A percentile compares a stretch with the other conserved stretches of the same genome.
phyloP scores from a whole-genome alignment of 768 basidiomycete genomes.

The Gymnopilus dilepis region DNA sequence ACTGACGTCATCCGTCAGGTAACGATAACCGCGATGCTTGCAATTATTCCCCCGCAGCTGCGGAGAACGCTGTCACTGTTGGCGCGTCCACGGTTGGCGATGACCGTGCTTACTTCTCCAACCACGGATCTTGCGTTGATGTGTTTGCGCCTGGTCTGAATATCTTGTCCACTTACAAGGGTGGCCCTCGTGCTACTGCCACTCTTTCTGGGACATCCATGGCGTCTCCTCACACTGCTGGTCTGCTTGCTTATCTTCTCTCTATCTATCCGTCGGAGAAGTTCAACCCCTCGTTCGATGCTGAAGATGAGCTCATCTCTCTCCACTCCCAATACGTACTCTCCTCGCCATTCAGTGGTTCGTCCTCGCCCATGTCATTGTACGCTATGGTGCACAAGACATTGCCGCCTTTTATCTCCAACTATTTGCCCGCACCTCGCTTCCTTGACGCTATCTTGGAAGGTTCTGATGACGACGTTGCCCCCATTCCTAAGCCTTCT shows the following conservation, averaged over 20 bases:
- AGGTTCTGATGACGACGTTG: conserved; percentile 26
- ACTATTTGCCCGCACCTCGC: conserved; percentile 59
- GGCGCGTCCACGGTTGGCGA: conserved; percentile 87
- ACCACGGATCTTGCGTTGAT: conserved; percentile 89
- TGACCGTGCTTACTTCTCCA: conserved; percentile 91
- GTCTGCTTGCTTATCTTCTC: conserved; percentile 89
- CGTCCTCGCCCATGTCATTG: conserved; percentile 39
- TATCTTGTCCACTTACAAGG: conserved; percentile 88
- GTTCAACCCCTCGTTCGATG: conserved; percentile 58
- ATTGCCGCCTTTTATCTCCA: conserved; percentile 62
- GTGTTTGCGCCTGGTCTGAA: conserved; percentile 92
- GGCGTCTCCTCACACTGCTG: conserved; percentile 93
- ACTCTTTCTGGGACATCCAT: conserved; percentile 92
- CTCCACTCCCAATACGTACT: conserved; percentile 39
- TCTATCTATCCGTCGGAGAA: conserved; percentile 78
- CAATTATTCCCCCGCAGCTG: conserved; percentile 88
- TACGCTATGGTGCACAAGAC: conserved; percentile 60
- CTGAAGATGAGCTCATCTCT: conserved; percentile 42
- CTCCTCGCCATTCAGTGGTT: conserved; percentile 34
- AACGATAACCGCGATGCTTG: conserved; percentile 92
- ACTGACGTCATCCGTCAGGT: conserved; percentile 38
- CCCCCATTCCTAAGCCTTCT: conserved; percentile 50
- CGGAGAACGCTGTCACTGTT: conserved; percentile 91
- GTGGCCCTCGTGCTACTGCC: conserved; percentile 60
- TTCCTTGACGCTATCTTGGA: conserved; percentile 44